These are phyloP conservation scores for Paraurostyla sp. DNA, from an alignment of 73 alveolate species.

Conservation along the genomic window DNA sequence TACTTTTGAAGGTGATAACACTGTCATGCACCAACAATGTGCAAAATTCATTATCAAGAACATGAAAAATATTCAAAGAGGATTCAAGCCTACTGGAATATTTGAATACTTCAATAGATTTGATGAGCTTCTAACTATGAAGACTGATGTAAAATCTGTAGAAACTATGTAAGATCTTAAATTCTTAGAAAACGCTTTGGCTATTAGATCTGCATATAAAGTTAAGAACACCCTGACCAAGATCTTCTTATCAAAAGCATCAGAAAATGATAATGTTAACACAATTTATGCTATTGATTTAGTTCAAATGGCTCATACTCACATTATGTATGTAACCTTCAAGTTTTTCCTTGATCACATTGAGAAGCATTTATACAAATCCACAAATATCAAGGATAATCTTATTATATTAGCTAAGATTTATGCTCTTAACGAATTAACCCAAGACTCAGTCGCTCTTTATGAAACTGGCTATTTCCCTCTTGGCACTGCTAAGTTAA, in stretches of 20 bases:
- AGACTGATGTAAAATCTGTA: neutral
- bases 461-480: conserved; percentile 51
- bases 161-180: neutral
- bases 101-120: conserved; percentile 56
- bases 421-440: conserved; percentile 46
- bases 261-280: conserved; percentile 45
- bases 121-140: conserved; percentile 5
- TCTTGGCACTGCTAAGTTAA: neutral
- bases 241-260: neutral
- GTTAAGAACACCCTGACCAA: neutral
- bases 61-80: conserved; percentile 57
- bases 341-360: neutral
- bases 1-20: conserved; percentile 92
- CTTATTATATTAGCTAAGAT: conserved; percentile 6
- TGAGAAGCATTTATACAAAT: conserved; percentile 9
- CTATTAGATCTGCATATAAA: conserved; percentile 32
- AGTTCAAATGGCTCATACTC: conserved; percentile 58
- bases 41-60: conserved; percentile 78
- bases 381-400: conserved; percentile 34
- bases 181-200: conserved; percentile 19
- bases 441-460: neutral
- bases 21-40: conserved; percentile 79
- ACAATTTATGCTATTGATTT: conserved; percentile 32
- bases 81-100: conserved; percentile 41
- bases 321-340: conserved; percentile 34